Evolutionary conservation across 1,284 basidiomycete genomes (phyloP).

Genomic region (Tilletiopsis washingtonensis): DNA sequence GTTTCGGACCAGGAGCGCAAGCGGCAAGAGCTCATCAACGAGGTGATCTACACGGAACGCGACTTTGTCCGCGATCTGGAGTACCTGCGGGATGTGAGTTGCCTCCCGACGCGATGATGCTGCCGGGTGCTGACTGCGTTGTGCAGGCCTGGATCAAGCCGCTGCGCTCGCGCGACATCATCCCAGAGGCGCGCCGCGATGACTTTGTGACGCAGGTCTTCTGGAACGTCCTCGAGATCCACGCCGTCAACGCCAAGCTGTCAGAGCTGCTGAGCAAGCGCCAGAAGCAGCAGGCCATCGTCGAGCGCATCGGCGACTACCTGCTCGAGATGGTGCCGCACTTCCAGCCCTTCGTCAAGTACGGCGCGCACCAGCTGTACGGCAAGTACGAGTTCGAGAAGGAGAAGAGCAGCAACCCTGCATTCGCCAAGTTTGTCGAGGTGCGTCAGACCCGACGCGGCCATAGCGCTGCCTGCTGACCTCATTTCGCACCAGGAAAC

Average conservation of each 20-base stretch:
- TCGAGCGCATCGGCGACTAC: slow-evolving; percentile 85
- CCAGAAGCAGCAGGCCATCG: slow-evolving; percentile 87
- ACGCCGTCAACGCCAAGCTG: slow-evolving; percentile 78
- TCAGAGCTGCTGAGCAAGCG: slow-evolving; percentile 90
- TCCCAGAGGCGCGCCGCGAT: slow-evolving; percentile 66
- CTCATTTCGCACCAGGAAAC: no score
- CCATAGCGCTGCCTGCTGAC: neutral
- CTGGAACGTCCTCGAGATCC: slow-evolving; percentile 94
- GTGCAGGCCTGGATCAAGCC: slow-evolving; percentile 93
- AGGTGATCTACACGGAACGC: slow-evolving; percentile 95
- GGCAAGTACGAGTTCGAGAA: slow-evolving; percentile 99
- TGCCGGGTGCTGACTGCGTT: no score
- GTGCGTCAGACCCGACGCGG: neutral
- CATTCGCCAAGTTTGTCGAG: slow-evolving; percentile 95
- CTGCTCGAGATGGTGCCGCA: slow-evolving; percentile 78
- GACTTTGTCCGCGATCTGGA: slow-evolving; percentile 98
- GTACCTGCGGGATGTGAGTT: slow-evolving; percentile 82
- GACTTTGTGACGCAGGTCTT: slow-evolving; percentile 92
- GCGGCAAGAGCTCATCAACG: slow-evolving; percentile 97
- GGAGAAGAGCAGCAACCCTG: slow-evolving; percentile 85
- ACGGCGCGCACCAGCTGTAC: slow-evolving; percentile 93
- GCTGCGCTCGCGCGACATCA: slow-evolving; percentile 64
- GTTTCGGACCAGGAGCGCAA: slow-evolving; percentile 89
- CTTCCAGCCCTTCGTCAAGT: slow-evolving; percentile 84
- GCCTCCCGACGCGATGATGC: no score